Evolutionary conservation across 768 basidiomycete genomes (phyloP).

Genomic region (Podaxis mareebaensis): DNA sequence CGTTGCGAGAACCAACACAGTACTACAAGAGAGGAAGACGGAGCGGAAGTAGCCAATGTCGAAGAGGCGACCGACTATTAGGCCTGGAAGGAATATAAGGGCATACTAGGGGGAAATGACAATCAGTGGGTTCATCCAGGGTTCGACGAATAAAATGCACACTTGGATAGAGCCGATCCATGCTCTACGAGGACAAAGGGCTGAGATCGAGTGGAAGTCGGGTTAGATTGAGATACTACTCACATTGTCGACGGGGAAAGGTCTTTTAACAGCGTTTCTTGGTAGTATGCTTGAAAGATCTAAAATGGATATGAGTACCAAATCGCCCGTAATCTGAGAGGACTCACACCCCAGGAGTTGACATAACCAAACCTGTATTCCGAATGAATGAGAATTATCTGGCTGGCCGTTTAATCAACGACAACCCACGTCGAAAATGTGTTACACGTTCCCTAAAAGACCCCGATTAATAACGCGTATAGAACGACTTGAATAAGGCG

Average conservation of each 20-base stretch:
- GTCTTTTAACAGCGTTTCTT: conserved; percentile 1
- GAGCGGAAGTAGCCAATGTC: conserved; percentile 68
- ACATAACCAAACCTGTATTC: conserved; percentile 61
- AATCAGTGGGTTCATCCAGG: not conserved
- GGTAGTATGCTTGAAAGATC: conserved; percentile 12
- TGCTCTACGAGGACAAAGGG: conserved; percentile 40
- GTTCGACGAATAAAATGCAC: not conserved
- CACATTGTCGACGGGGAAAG: conserved; percentile 50
- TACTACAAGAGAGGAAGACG: conserved; percentile 32
- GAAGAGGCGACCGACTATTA: conserved; percentile 52
- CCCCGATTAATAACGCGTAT: not conserved
- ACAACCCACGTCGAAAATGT: conserved; percentile 45
- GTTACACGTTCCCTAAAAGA: conserved; percentile 43
- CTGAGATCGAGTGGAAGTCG: conserved; percentile 47
- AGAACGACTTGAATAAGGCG: conserved; percentile 17
- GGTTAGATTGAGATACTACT: conserved; percentile 20
- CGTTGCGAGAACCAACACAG: conserved; percentile 44
- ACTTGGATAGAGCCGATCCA: conserved; percentile 85
- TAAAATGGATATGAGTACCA: not conserved
- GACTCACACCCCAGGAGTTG: conserved; percentile 72
- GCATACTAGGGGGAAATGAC: conserved; percentile 45
- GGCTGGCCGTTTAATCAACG: conserved; percentile 14
- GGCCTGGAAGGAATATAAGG: conserved; percentile 59
- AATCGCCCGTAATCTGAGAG: not conserved
- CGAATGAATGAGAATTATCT: conserved; percentile 17